Conservation (phyloP, 208 protist species). For the Plasmodiophora brassicae region DNA sequence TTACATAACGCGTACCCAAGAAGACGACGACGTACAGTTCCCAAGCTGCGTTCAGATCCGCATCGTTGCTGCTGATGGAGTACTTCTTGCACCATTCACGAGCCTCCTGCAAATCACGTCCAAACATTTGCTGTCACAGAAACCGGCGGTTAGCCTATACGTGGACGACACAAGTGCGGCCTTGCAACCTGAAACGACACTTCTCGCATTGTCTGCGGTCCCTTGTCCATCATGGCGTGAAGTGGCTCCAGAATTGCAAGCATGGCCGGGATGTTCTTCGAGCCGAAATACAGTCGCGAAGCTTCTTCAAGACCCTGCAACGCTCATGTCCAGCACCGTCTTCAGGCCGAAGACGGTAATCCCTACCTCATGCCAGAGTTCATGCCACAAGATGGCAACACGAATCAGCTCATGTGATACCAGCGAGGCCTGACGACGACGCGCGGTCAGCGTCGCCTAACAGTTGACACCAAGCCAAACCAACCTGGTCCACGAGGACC, state of each 20-base stretch:
- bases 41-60: conserved; percentile 43
- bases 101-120: conserved; percentile 71
- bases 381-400: conserved; percentile 92
- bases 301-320: conserved; percentile 87
- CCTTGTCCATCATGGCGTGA: conserved; percentile 76
- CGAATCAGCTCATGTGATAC: conserved; percentile 94
- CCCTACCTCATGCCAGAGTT: conserved; percentile 73
- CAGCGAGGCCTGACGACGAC: conserved; percentile 76
- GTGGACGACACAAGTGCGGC: too few relatives aligned
- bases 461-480: background rate
- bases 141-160: background rate
- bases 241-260: conserved; percentile 83
- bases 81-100: conserved; percentile 69
- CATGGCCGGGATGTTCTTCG: conserved; percentile 85
- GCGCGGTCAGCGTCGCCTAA: background rate
- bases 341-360: background rate
- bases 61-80: conserved; percentile 65
- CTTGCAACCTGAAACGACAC: conserved; percentile 80
- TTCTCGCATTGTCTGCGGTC: conserved; percentile 85
- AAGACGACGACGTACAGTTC: conserved; percentile 20
- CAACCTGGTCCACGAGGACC: conserved; percentile 38
- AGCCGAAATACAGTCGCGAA: conserved; percentile 83
- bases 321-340: background rate
- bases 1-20: background rate
- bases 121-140: conserved; percentile 33